phyloP scores from a whole-genome alignment of 495 filamentous ascomycete genomes.

The Aspergillus egyptiacus region DNA sequence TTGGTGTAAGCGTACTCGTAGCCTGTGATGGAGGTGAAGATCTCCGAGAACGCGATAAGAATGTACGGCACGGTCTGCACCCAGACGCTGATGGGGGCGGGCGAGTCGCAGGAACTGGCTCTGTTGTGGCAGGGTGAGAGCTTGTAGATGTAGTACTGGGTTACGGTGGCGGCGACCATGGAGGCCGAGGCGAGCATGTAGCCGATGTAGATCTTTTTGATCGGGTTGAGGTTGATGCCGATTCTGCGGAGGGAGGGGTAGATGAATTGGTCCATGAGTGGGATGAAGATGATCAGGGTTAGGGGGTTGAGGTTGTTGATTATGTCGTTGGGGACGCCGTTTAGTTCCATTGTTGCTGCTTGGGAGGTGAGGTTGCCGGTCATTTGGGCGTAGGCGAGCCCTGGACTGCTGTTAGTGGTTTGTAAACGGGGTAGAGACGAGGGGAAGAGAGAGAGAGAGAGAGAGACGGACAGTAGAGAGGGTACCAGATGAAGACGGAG shows the following conservation, averaged over 20 bases:
- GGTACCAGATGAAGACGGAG: conserved; percentile 49
- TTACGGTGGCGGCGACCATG: conserved; percentile 54
- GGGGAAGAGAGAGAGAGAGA: not conserved
- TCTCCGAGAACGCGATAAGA: conserved; percentile 59
- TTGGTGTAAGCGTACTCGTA: conserved; percentile 45
- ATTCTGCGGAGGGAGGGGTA: conserved; percentile 57
- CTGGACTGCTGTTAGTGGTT: conserved; percentile 3
- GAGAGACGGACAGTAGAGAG: conserved; percentile 49
- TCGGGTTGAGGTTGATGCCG: conserved; percentile 56
- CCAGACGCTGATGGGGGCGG: conserved; percentile 46
- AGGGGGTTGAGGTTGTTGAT: conserved; percentile 68
- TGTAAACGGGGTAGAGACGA: no score
- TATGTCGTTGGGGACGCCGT: conserved; percentile 61
- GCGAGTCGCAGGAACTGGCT: conserved; percentile 38
- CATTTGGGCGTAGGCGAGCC: conserved; percentile 52
- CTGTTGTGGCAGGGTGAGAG: conserved; percentile 46
- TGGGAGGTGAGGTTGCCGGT: conserved; percentile 60
- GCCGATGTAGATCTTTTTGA: conserved; percentile 62
- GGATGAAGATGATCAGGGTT: conserved; percentile 62
- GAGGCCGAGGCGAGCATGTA: conserved; percentile 55
- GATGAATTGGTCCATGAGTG: conserved; percentile 57
- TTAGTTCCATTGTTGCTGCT: conserved; percentile 42
- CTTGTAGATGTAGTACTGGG: conserved; percentile 65
- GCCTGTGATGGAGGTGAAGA: conserved; percentile 55
- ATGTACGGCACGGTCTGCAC: conserved; percentile 57